A percentile compares a stretch with the other conserved stretches of the same genome.
Conservation (phyloP, 176 grass and related monocot species). For the Panicum miliaceum region DNA sequence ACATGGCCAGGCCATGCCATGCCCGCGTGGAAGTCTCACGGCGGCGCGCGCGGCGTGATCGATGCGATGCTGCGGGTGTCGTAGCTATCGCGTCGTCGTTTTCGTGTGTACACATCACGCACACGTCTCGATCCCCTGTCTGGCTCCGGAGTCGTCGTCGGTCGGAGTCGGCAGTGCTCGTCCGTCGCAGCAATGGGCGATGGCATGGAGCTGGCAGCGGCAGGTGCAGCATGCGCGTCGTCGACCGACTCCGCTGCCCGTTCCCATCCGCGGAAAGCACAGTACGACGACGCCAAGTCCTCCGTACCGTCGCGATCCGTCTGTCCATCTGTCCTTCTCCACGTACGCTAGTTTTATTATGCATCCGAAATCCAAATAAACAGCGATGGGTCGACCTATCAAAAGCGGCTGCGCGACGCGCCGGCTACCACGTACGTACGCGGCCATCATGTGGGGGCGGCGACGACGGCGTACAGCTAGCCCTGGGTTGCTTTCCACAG, state of each 20-base stretch:
- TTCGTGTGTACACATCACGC: neutral
- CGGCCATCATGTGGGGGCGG: neutral
- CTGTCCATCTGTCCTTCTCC: neutral
- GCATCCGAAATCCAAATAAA: neutral
- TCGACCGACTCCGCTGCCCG: neutral
- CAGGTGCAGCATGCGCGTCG: too few relatives aligned
- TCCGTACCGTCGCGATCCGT: neutral
- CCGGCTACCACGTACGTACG: too few relatives aligned
- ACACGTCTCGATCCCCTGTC: neutral
- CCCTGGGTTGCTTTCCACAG: conserved; percentile 13
- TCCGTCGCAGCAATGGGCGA: too few relatives aligned
- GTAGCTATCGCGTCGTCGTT: neutral
- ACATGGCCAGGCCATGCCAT: neutral
- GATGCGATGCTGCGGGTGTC: neutral
- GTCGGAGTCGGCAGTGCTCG: neutral
- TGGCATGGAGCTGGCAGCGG: too few relatives aligned
- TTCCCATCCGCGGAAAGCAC: conserved; percentile 36
- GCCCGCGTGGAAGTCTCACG: neutral
- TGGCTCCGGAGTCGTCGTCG: neutral
- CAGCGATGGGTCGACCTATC: neutral
- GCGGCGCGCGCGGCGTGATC: neutral
- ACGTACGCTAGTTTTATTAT: neutral
- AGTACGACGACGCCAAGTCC: neutral
- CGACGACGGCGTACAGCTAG: neutral
- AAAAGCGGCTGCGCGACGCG: neutral